Evolutionary conservation across 2,329 filamentous ascomycete genomes (phyloP).

Genomic region (Ophiognomonia clavigignenti-juglandacearum): DNA sequence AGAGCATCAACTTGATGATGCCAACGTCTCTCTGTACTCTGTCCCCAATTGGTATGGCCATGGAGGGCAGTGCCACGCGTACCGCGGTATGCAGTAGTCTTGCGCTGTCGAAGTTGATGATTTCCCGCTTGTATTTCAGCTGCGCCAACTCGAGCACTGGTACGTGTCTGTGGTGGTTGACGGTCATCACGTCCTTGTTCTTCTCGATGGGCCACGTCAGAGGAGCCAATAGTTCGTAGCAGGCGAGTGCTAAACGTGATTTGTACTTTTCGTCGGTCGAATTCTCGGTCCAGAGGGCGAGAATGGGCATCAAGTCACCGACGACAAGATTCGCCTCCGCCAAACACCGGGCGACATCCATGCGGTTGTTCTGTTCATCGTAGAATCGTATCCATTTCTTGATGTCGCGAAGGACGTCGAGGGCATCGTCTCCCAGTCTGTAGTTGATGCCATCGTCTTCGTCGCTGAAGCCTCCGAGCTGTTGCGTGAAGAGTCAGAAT

Average conservation of each 20-base stretch:
- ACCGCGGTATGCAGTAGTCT: slow-evolving; percentile 77
- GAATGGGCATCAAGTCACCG: slow-evolving; percentile 84
- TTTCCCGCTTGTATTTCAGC: slow-evolving; percentile 80
- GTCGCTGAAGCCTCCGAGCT: slow-evolving; percentile 81
- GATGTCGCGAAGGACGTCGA: slow-evolving; percentile 87
- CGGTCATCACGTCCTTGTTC: slow-evolving; percentile 73
- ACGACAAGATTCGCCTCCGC: slow-evolving; percentile 89
- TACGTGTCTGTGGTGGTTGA: slow-evolving; percentile 88
- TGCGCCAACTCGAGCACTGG: slow-evolving; percentile 87
- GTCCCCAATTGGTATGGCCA: slow-evolving; percentile 74
- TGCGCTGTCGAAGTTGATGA: slow-evolving; percentile 77
- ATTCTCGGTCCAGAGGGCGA: slow-evolving; percentile 74
- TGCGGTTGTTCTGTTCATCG: slow-evolving; percentile 87
- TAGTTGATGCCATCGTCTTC: slow-evolving; percentile 74
- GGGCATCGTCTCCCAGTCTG: slow-evolving; percentile 84
- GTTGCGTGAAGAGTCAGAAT: slow-evolving; percentile 17
- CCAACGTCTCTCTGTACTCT: slow-evolving; percentile 77
- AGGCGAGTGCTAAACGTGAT: slow-evolving; percentile 75
- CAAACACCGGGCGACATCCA: slow-evolving; percentile 91
- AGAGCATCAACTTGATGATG: slow-evolving; percentile 85
- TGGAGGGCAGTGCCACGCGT: slow-evolving; percentile 75
- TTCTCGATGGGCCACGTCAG: slow-evolving; percentile 91
- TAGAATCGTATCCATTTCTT: slow-evolving; percentile 94
- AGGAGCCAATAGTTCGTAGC: slow-evolving; percentile 84
- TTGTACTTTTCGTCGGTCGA: slow-evolving; percentile 69